Conservation (phyloP, 208 protist species). For the Acanthamoeba triangularis region DNA sequence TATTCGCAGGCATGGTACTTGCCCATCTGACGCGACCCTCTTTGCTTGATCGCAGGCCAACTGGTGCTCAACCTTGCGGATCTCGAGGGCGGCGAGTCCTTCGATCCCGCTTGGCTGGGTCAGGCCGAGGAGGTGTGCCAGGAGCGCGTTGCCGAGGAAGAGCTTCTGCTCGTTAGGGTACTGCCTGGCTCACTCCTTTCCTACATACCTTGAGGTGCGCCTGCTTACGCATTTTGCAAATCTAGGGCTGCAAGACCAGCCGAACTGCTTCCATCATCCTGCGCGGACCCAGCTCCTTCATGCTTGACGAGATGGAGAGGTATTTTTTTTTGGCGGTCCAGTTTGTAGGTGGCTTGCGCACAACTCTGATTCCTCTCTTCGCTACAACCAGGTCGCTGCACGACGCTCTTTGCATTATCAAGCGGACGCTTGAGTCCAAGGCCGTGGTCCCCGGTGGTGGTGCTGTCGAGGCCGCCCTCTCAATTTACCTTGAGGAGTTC, state of each 20-base stretch:
- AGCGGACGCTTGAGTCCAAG: slow-evolving; percentile 98
- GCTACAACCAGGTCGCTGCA: slow-evolving; percentile 94
- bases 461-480: slow-evolving; percentile 98
- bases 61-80: slow-evolving; percentile 97
- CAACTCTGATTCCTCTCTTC: too few species aligned
- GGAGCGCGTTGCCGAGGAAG: slow-evolving; percentile 97
- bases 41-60: slow-evolving; percentile 45
- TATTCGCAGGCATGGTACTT: too few species aligned
- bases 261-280: slow-evolving; percentile 98
- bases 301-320: slow-evolving; percentile 99
- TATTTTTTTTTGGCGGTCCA: background rate
- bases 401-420: slow-evolving; percentile 99
- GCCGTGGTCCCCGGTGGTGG: slow-evolving; percentile 99
- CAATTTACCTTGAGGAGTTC: slow-evolving; percentile 99
- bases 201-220: background rate
- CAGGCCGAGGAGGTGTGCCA: slow-evolving; percentile 97
- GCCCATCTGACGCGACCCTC: background rate
- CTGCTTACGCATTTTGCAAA: background rate
- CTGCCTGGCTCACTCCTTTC: background rate
- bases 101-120: slow-evolving; percentile 97
- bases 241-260: slow-evolving; percentile 86
- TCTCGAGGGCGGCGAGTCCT: slow-evolving; percentile 98
- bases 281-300: slow-evolving; percentile 98
- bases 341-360: background rate
- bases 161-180: slow-evolving; percentile 96